Evolutionary conservation across 371 early-diverging fungal genomes (phyloP).

Genomic region (Mucor mucedo): DNA sequence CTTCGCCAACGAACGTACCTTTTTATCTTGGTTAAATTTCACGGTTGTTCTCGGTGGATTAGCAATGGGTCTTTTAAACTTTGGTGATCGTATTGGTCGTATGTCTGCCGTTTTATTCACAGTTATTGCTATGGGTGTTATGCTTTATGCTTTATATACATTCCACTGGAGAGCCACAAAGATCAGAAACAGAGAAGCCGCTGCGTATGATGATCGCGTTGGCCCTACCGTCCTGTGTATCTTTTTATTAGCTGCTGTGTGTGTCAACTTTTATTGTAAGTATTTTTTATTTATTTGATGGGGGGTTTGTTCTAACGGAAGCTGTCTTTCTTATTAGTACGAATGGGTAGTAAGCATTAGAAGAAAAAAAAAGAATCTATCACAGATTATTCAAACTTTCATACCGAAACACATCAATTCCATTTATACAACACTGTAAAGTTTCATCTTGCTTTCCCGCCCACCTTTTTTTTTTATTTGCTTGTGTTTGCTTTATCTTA

Average conservation of each 20-base stretch:
- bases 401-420: conserved; percentile 3
- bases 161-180: conserved; percentile 86
- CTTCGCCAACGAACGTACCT: conserved; percentile 96
- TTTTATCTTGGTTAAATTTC: conserved; percentile 76
- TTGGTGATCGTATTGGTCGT: conserved; percentile 65
- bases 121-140: conserved; percentile 68
- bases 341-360: conserved; percentile 31
- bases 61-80: conserved; percentile 70
- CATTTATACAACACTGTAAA: neutral
- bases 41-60: conserved; percentile 67
- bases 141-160: conserved; percentile 80
- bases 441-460: neutral
- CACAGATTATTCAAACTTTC: neutral
- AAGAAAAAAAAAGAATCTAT: neutral
- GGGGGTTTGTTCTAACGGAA: neutral
- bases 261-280: conserved; percentile 84
- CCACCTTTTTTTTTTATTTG: neutral
- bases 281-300: conserved; percentile 21
- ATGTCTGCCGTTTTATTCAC: conserved; percentile 69
- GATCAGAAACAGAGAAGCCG: conserved; percentile 59
- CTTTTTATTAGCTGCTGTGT: conserved; percentile 76
- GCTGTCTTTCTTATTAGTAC: conserved; percentile 18
- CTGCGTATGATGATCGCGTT: conserved; percentile 61
- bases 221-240: conserved; percentile 81
- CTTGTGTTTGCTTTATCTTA: neutral